Evolutionary conservation across 2,329 filamentous ascomycete genomes (phyloP), one percentile per base, ranked within the genome.

Genomic region (Hypoxylon rubiginosum): DNA sequence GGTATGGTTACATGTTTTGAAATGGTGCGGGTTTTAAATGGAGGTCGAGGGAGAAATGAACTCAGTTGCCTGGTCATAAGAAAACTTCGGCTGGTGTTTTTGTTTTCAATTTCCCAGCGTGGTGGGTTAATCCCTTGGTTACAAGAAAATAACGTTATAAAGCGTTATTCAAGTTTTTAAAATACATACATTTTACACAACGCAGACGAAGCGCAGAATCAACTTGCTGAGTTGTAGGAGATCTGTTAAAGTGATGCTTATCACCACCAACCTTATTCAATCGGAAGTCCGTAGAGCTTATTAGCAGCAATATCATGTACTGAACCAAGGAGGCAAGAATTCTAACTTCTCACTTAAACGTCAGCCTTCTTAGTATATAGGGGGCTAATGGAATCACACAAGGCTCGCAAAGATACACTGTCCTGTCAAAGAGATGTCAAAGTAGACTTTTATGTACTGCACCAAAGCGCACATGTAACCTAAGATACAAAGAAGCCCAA

Each of bases 401-500:
- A 15, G 2, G 17, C 10, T 26, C 8, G 11, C 2, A 11, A 32
- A 17, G 41, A 48, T 17, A 17, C 13, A n/a, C n/a, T 36, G 19
- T 13, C 54, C 49, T 41, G 17, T 62, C 21, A 59, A 67, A 58
- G 60, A 52, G 4, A 53, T 63, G 41, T n/a, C 58, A 66, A 36
- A 36, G 32, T 15, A 13, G 34, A 3, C 13, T 36, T 36, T 41
- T 67, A 69, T 65, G 67, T 67, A 69, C 64, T 67, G 67, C 67
- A 63, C 65, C 50, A 34, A 58, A 62, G 67, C 50, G 67, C 61
- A 61, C 55, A 65, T 59, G 54, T 65, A 69, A 70, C 56, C 13
- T 70, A 70, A 66, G 59, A 70, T 70, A 70, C 67, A 70, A 57
- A 50, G 58, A 64, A 70, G 56, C 52, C 67, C 50, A 39, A 24